Evolutionary conservation across 2,329 filamentous ascomycete genomes (phyloP).

Genomic region (Claviceps citrina): DNA sequence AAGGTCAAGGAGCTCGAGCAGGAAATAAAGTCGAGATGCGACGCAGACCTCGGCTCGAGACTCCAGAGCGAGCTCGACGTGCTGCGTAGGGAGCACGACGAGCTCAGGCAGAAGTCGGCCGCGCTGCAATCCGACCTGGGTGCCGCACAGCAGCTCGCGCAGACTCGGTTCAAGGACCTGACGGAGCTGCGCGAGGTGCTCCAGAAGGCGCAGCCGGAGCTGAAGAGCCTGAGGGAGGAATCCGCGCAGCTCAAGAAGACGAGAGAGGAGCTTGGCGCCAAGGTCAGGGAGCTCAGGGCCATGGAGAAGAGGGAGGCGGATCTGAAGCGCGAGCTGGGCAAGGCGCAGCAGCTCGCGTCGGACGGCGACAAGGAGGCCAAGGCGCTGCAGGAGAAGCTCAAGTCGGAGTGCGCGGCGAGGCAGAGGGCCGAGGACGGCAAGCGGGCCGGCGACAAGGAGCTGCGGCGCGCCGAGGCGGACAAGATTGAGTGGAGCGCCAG

Average conservation of each 20-base stretch:
- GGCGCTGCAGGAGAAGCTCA: slow-evolving; percentile 60
- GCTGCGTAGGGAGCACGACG: slow-evolving; percentile 42
- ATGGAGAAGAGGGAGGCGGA: slow-evolving; percentile 75
- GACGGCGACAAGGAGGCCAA: slow-evolving; percentile 70
- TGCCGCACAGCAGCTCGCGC: slow-evolving; percentile 72
- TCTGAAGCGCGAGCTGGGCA: slow-evolving; percentile 55
- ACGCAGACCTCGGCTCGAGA: slow-evolving; percentile 32
- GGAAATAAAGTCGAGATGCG: slow-evolving; percentile 35
- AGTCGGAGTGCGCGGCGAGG: slow-evolving; percentile 55
- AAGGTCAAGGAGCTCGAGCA: slow-evolving; percentile 53
- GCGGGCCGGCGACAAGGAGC: slow-evolving; percentile 56
- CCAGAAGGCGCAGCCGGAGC: slow-evolving; percentile 73
- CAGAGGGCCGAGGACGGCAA: slow-evolving; percentile 67
- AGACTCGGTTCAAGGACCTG: slow-evolving; percentile 76
- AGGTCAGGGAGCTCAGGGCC: slow-evolving; percentile 47
- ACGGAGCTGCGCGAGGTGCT: slow-evolving; percentile 65
- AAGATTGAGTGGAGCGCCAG: slow-evolving; percentile 62
- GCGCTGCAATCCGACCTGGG: slow-evolving; percentile 68
- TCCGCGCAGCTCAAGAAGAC: slow-evolving; percentile 55
- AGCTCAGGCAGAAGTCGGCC: slow-evolving; percentile 53
- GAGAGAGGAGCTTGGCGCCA: slow-evolving; percentile 55
- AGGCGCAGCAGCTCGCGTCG: slow-evolving; percentile 51
- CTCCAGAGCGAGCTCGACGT: slow-evolving; percentile 45
- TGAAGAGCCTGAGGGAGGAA: slow-evolving; percentile 65
- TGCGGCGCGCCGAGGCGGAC: slow-evolving; percentile 62